A percentile compares a stretch with the other conserved stretches of the same genome.
phyloP scores from a whole-genome alignment of 2,329 filamentous ascomycete genomes.

The Decorospora gaudefroyi region DNA sequence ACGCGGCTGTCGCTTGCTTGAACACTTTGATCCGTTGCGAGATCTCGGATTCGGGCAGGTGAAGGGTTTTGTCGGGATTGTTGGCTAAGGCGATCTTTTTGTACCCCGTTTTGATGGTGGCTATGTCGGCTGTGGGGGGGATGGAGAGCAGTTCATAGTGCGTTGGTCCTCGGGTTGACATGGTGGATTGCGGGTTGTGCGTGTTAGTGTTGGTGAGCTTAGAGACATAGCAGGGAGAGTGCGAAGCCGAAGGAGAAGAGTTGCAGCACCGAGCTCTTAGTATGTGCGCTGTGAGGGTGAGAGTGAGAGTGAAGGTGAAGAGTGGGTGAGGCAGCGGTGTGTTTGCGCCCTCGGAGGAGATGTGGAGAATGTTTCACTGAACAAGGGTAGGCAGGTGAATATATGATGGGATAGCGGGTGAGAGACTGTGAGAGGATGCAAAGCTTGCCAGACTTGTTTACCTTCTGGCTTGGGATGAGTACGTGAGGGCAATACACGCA shows the following conservation, averaged over 20 bases:
- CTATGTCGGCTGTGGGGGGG: neutral
- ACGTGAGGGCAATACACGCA: too few relatives aligned
- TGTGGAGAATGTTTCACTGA: too few relatives aligned
- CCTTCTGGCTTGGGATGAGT: too few relatives aligned
- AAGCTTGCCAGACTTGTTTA: too few relatives aligned
- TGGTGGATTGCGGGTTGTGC: neutral
- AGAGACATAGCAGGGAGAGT: too few relatives aligned
- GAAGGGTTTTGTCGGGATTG: conserved; percentile 15
- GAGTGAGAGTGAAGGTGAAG: too few relatives aligned
- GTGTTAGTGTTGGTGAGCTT: too few relatives aligned
- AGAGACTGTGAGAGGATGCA: too few relatives aligned
- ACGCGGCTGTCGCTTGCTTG: conserved; percentile 7
- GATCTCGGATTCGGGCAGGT: conserved; percentile 3
- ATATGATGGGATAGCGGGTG: too few relatives aligned
- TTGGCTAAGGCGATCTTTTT: conserved; percentile 1
- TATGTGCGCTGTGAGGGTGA: neutral
- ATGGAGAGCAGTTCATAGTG: conserved; percentile 11
- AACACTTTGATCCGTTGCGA: neutral
- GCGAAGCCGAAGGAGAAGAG: neutral
- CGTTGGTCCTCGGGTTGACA: neutral
- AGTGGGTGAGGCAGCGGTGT: too few relatives aligned
- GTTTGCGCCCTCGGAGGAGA: too few relatives aligned
- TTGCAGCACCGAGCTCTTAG: neutral
- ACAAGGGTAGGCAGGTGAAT: too few relatives aligned
- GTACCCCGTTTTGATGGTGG: conserved; percentile 11